A percentile compares a stretch with the other conserved stretches of the same genome.
phyloP scores from a whole-genome alignment of 805 yeast genomes.

The Yamadazyma tumulicola region DNA sequence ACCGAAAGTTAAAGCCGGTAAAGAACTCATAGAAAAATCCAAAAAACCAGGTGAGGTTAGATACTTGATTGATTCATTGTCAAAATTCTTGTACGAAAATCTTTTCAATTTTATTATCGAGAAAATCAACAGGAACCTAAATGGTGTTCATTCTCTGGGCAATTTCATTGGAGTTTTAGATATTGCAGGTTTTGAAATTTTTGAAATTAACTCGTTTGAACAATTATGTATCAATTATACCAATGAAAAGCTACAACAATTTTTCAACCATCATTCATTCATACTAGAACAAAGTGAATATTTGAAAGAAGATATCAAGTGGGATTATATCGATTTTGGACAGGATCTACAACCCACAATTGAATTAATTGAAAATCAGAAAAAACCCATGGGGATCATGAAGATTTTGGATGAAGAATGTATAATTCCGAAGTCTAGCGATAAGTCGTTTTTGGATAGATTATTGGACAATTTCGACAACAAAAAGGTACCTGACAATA shows the following conservation, averaged over 20 bases:
- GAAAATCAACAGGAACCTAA: slow-evolving; percentile 66
- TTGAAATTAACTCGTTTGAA: slow-evolving; percentile 55
- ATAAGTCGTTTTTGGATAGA: slow-evolving; percentile 77
- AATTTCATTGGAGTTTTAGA: slow-evolving; percentile 56
- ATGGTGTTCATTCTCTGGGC: slow-evolving; percentile 16
- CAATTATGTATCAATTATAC: slow-evolving; percentile 60
- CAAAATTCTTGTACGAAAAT: slow-evolving; percentile 83
- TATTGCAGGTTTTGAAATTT: slow-evolving; percentile 62
- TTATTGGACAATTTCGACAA: slow-evolving; percentile 61
- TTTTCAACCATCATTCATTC: slow-evolving; percentile 60
- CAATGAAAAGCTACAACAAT: slow-evolving; percentile 58
- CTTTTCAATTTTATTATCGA: slow-evolving; percentile 75
- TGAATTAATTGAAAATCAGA: slow-evolving; percentile 75
- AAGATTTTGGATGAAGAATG: slow-evolving; percentile 93
- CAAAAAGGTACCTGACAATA: slow-evolving; percentile 28
- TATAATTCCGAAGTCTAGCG: slow-evolving; percentile 87
- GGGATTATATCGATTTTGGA: slow-evolving; percentile 89
- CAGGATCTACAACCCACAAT: slow-evolving; percentile 92
- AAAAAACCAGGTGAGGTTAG: slow-evolving; percentile 77
- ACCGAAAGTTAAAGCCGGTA: slow-evolving; percentile 89
- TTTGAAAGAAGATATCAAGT: slow-evolving; percentile 53
- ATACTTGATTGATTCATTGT: slow-evolving; percentile 77
- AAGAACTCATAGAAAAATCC: slow-evolving; percentile 78
- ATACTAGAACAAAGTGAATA: slow-evolving; percentile 60
- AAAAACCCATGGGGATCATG: slow-evolving; percentile 63